These are phyloP conservation scores for Canariomyces notabilis DNA, from an alignment of 2,329 filamentous ascomycete species.

Conservation along the genomic window DNA sequence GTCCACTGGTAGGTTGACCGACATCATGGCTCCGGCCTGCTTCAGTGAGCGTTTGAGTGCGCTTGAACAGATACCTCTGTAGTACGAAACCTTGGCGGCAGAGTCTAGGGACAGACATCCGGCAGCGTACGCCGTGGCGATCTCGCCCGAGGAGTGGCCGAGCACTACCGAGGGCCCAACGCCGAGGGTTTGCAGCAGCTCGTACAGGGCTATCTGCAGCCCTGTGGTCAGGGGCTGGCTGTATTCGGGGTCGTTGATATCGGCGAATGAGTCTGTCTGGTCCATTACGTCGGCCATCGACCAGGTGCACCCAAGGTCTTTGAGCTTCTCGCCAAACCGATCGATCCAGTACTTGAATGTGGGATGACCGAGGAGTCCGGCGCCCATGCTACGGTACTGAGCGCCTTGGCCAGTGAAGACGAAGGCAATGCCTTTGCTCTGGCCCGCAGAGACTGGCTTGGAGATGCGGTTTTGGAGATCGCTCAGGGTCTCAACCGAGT, in stretches of 20 bases:
- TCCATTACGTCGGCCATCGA: no score
- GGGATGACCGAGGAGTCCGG: conserved; percentile 14
- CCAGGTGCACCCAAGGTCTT: background rate
- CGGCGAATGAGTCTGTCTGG: conserved; percentile 10
- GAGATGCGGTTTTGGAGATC: no score
- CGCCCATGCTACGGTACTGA: conserved; percentile 37
- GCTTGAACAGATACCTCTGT: background rate
- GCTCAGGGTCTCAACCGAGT: no score
- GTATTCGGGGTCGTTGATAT: conserved; percentile 27
- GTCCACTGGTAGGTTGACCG: background rate
- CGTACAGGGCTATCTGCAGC: conserved; percentile 40
- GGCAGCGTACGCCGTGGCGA: conserved; percentile 36
- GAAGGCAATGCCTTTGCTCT: background rate
- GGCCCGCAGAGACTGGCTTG: background rate
- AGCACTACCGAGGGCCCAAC: conserved; percentile 27
- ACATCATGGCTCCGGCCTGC: background rate
- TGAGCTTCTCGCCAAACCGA: background rate
- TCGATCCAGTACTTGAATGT: background rate
- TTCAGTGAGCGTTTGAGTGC: background rate
- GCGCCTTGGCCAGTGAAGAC: conserved; percentile 41
- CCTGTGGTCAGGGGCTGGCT: conserved; percentile 48
- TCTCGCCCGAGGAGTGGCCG: conserved; percentile 38
- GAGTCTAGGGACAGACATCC: conserved; percentile 26
- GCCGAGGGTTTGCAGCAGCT: conserved; percentile 22
- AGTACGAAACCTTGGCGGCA: background rate